Conservation (phyloP, 768 basidiomycete genomes). For the Dendrothele bispora region DNA sequence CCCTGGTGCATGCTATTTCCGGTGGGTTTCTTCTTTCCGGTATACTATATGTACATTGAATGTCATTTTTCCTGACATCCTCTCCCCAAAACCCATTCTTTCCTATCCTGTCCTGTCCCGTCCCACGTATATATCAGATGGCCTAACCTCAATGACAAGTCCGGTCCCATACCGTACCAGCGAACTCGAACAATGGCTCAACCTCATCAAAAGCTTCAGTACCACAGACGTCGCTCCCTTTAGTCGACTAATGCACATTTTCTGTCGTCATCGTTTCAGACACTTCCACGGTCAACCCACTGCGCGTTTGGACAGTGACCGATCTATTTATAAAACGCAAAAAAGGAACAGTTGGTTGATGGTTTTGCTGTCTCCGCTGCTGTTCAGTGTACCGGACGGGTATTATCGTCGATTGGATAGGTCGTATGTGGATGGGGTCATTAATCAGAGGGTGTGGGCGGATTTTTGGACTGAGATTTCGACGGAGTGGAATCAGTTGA, state of each 20-base stretch:
- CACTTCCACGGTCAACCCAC: conserved; percentile 47
- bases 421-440: conserved; percentile 49
- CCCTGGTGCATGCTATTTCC: conserved; percentile 36
- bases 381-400: conserved; percentile 51
- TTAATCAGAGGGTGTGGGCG: conserved; percentile 42
- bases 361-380: conserved; percentile 35
- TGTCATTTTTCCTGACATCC: too few relatives aligned
- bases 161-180: conserved; percentile 35
- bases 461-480: conserved; percentile 42
- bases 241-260: too few relatives aligned
- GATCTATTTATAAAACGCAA: conserved; percentile 44
- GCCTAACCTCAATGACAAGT: conserved; percentile 34
- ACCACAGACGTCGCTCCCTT: too few relatives aligned
- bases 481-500: conserved; percentile 52
- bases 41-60: too few relatives aligned
- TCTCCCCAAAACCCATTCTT: too few relatives aligned
- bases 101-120: not conserved
- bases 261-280: too few relatives aligned
- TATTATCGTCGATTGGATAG: conserved; percentile 45
- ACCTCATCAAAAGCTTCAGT: conserved; percentile 33
- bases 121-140: conserved; percentile 27
- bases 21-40: conserved; percentile 25
- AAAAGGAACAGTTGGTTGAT: conserved; percentile 41
- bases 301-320: conserved; percentile 44
- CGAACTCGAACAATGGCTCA: conserved; percentile 37